phyloP scores from a whole-genome alignment of 768 basidiomycete species.

The Boletellus emodensis region DNA sequence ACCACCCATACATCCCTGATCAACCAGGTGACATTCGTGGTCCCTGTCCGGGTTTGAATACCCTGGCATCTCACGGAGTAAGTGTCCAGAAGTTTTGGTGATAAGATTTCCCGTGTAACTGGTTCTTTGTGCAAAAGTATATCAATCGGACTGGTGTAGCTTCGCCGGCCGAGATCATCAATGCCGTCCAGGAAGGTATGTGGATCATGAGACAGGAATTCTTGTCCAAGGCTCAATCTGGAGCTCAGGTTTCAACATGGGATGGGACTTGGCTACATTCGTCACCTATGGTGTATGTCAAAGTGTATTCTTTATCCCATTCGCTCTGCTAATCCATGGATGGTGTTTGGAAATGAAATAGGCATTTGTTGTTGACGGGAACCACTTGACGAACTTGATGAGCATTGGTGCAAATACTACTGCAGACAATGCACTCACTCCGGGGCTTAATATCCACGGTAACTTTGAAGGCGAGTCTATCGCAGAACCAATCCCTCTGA shows the following conservation, averaged over 20 bases:
- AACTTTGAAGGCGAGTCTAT: slow-evolving; percentile 20
- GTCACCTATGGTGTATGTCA: slow-evolving; percentile 19
- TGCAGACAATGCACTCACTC: slow-evolving; percentile 5
- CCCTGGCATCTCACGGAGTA: slow-evolving; percentile 27
- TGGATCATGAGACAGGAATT: no score
- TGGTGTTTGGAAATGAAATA: neutral
- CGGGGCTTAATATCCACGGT: slow-evolving; percentile 21
- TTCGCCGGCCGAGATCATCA: slow-evolving; percentile 22
- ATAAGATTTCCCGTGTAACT: neutral
- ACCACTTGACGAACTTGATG: slow-evolving; percentile 28
- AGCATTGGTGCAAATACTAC: slow-evolving; percentile 24
- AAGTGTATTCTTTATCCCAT: neutral
- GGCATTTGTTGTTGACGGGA: slow-evolving; percentile 25
- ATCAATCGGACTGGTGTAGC: slow-evolving; percentile 17
- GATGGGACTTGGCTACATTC: slow-evolving; percentile 17
- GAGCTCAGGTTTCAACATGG: slow-evolving; percentile 23
- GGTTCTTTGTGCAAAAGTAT: slow-evolving; percentile 8
- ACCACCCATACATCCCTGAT: slow-evolving; percentile 14
- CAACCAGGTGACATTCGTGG: slow-evolving; percentile 23
- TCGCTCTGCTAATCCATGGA: neutral
- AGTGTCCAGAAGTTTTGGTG: neutral
- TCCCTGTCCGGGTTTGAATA: slow-evolving; percentile 25
- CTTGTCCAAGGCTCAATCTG: neutral
- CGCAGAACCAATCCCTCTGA: neutral
- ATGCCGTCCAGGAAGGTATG: slow-evolving; percentile 21